Base-by-base conservation (phyloP, 2,329 filamentous ascomycete genomes). In the Fusarium goolgardi region DNA sequence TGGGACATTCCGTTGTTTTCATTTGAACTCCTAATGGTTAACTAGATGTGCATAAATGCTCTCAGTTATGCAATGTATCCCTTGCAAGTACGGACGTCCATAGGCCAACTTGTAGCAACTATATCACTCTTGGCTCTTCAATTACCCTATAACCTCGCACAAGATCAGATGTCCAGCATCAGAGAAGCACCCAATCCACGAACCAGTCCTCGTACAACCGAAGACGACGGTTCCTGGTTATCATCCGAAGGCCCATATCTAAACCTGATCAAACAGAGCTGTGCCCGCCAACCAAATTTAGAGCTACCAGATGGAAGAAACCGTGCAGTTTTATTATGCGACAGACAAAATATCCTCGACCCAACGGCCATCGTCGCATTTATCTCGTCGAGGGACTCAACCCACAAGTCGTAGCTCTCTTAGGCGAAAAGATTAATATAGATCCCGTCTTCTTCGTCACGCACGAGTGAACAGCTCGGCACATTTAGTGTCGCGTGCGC, bases 381-480 rank as follows among this genome's bases (percentile, higher is more conserved):
- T 55, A 57, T 54, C 55, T 57, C 23, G 18, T 56, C 37, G 29
- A 55, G 11, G 50, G 55, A 23, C 18, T 55, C 13, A 44, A 55
- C 13, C 40, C 20, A 20, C 16, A 55, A 31, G 31, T 43, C 3
- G 29, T 57, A 55, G 49, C 50, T 18, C 37, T 55, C 21, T 37
- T 55, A 5, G 55, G 55, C 34, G 23, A 57, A 15, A 32, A 37
- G 25, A 50, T 57, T 34, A 32, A 43, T 21, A 11, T 57, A 35
- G 55, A 55, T 6, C 55, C 50, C n/a, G 35, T 57, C 20, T 55
- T 57, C 21, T 55, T 57, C 21, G 55, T 55, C 37, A 55, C 31
- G 21, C 55, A 55, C 18, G 50, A 57, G 37, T n/a, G 50, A 43
- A 55, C 20, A 43, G 7, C 54, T 57, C 6, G 16, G 29, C 4